These are phyloP conservation scores for Candida palmyrensis DNA, from an alignment of 805 yeast genomes.

Conservation along the genomic window DNA sequence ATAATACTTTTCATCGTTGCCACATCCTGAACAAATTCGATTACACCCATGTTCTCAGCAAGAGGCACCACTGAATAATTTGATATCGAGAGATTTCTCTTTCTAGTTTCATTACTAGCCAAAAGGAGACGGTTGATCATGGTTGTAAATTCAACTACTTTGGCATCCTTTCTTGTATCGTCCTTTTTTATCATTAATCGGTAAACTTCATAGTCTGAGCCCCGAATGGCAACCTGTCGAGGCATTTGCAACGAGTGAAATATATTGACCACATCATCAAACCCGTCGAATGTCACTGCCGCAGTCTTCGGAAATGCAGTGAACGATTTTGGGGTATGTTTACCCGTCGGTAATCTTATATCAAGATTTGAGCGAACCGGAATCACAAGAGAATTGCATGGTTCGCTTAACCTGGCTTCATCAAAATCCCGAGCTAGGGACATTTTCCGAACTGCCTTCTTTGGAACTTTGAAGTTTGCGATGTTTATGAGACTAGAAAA, in stretches of 20 bases:
- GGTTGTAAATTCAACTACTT: constrained; percentile 85
- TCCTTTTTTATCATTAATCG: constrained; percentile 81
- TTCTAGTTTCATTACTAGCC: constrained; percentile 65
- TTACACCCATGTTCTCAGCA: constrained; percentile 81
- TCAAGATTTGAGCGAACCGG: constrained; percentile 72
- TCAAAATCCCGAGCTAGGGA: constrained; percentile 38
- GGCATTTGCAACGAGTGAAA: constrained; percentile 86
- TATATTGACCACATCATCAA: constrained; percentile 65
- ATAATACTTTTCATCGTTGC: constrained; percentile 29
- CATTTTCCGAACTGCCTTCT: constrained; percentile 26
- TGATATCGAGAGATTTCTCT: constrained; percentile 63
- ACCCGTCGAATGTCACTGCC: constrained; percentile 48
- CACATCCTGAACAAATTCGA: constrained; percentile 51
- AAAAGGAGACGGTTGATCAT: constrained; percentile 72
- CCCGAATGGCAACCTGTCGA: constrained; percentile 65
- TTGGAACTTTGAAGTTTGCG: constrained; percentile 35
- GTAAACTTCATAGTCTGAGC: constrained; percentile 73
- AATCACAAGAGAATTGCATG: constrained; percentile 51
- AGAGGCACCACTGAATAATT: constrained; percentile 88
- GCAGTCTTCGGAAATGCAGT: constrained; percentile 43
- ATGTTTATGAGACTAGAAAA: constrained; percentile 40
- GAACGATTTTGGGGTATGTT: constrained; percentile 34
- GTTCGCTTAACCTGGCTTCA: constrained; percentile 23
- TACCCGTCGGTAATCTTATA: constrained; percentile 53
- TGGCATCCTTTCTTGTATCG: constrained; percentile 92